Conservation (phyloP, 306 rosid genomes). For the Acacia acuminata region DNA sequence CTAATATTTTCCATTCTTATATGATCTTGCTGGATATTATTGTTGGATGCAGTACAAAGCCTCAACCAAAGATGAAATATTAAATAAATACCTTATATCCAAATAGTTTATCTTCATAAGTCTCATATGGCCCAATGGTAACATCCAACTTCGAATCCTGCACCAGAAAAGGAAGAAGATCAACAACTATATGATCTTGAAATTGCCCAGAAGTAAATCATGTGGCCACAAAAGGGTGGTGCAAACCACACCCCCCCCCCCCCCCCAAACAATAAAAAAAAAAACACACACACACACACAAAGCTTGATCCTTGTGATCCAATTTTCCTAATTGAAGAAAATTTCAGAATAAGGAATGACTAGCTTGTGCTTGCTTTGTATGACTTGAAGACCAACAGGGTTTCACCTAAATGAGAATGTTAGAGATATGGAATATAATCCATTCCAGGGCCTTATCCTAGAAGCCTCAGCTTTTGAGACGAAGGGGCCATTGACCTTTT, state of each 20-base stretch:
- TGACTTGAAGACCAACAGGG: neutral
- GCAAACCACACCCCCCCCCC: neutral
- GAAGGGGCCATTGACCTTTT: neutral
- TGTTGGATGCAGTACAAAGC: conserved; percentile 21
- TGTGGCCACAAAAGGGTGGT: neutral
- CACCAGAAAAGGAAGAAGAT: conserved; percentile 21
- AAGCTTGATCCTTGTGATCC: neutral
- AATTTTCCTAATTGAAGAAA: neutral
- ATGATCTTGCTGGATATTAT: conserved; percentile 8
- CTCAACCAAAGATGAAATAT: conserved; percentile 13
- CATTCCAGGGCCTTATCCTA: neutral
- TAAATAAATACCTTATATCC: conserved; percentile 79
- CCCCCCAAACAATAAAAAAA: neutral
- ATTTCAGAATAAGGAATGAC: neutral
- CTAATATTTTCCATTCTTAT: conserved; percentile 6
- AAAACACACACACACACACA: neutral
- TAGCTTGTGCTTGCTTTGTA: neutral
- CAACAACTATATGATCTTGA: conserved; percentile 29
- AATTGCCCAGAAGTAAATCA: conserved; percentile 2
- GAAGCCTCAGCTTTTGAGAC: neutral
- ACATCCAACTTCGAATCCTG: conserved; percentile 91
- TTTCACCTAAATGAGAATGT: neutral
- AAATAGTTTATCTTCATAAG: conserved; percentile 86
- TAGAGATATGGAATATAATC: neutral
- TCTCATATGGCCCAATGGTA: conserved; percentile 96